These are phyloP conservation scores for Pseudocohnilembus persalinus DNA, from an alignment of 169 alveolate genomes.

Conservation along the genomic window DNA sequence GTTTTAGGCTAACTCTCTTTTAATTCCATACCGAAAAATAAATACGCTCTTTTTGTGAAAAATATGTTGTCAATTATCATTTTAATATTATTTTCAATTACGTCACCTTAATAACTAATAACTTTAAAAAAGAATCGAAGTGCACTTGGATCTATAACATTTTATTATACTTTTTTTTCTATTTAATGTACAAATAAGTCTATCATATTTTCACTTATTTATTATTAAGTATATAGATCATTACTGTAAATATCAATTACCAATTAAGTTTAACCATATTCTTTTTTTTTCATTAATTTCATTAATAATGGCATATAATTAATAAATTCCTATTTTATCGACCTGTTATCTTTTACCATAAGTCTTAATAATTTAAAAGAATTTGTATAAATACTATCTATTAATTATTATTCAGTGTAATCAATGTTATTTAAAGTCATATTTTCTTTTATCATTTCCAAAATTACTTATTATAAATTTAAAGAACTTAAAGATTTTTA, in stretches of 20 bases:
- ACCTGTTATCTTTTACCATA: not conserved
- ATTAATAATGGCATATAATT: not conserved
- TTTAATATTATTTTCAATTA: not conserved
- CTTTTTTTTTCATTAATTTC: not conserved
- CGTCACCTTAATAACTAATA: not conserved
- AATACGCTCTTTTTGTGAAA: not conserved
- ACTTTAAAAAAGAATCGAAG: not conserved
- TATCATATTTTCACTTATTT: no score
- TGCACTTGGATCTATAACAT: not conserved
- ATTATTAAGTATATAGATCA: not conserved
- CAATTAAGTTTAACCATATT: not conserved
- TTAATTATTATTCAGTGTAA: not conserved
- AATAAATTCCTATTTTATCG: not conserved
- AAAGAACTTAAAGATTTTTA: not conserved
- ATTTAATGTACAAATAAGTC: not conserved
- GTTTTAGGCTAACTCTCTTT: no score
- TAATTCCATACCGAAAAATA: not conserved
- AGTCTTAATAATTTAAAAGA: not conserved
- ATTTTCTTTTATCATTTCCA: not conserved
- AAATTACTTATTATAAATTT: not conserved
- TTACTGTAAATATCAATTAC: not conserved
- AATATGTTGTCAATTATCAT: not conserved
- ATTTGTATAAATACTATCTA: not conserved
- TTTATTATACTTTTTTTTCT: no score
- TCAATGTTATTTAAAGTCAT: no score